Base-by-base conservation (phyloP, 1,284 basidiomycete genomes). In the Puccinia polysora region DNA sequence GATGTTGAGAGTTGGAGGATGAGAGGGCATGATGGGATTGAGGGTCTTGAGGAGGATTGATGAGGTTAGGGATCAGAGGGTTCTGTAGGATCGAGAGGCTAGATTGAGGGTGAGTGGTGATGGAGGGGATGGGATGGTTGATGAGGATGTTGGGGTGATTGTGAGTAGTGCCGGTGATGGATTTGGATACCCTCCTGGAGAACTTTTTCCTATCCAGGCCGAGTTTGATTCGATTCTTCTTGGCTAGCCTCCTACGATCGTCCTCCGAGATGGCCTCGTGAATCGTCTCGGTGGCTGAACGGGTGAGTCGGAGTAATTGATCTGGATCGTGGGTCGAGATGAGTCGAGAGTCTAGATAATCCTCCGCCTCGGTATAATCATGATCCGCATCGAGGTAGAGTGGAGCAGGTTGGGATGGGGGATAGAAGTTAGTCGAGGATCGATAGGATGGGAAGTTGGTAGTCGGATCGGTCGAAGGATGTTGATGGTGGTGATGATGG, bases 261-360 rank as follows among this genome's bases (percentile, higher is more conserved):
- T 95, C 91, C 56, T 87, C 85, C 63, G 85, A 85, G 65, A 89
- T 87, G 8, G 88, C 89, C 81, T 93, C 90, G 75, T 89, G 89
- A 75, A 95, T 87, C 34, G 89, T 90, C 20, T 88, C 90, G 14
- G 89, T 87, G 1, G 92, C 91, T 1, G 92, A 95, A 75, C 88
- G 86, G 23, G 91, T 89, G 0, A 91, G 93, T 68, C 90, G 86
- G 67, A 96, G 83, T 38, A 89, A 87, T 7, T 92, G 84, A 77
- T 91, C 87, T 15, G 89, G 88, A 83, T 94, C 91, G 15, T 45
- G 56, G 4, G 15, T 20, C 0, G 60, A 56, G 23, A 56, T 25
- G 2, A 65, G 18, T 10, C 52, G 40, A 14, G 60, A 55, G 53
- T 72, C 70, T 8, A 72, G 38, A 38, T 55, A 65, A 47, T 40